Percentiles rank a stretch among this genome's conserved stretches.
Evolutionary conservation across 2,329 filamentous ascomycete genomes (phyloP).

Genomic region (Aspergillus sp.): DNA sequence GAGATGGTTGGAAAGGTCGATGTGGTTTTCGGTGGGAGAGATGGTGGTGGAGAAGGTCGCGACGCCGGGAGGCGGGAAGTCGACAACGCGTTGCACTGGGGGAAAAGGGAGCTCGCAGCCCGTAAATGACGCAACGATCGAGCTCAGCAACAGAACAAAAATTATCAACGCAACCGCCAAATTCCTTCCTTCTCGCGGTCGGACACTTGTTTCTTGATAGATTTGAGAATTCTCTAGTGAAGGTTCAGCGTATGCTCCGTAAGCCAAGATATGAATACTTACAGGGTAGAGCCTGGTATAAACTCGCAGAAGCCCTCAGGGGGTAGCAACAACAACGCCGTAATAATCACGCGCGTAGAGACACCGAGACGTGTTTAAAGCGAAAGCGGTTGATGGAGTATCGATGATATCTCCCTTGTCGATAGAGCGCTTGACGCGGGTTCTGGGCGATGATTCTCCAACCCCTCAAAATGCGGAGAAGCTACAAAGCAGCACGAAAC

Average conservation of each 20-base stretch:
- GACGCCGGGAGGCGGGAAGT: slow-evolving; percentile 29
- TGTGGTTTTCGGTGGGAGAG: slow-evolving; percentile 29
- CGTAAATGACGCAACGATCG: slow-evolving; percentile 25
- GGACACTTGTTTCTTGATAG: background rate
- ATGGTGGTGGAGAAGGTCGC: slow-evolving; percentile 29
- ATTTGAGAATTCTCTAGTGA: slow-evolving; percentile 2
- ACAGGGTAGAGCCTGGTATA: background rate
- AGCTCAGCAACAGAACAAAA: slow-evolving; percentile 15
- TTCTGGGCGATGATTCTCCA: slow-evolving; percentile 5
- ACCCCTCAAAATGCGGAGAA: slow-evolving; percentile 11
- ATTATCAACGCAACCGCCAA: slow-evolving; percentile 2
- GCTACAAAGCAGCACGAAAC: slow-evolving; percentile 3
- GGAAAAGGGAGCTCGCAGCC: slow-evolving; percentile 17
- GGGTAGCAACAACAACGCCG: background rate
- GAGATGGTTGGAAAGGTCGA: slow-evolving; percentile 21
- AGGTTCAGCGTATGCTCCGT: background rate
- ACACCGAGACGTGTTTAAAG: background rate
- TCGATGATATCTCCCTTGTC: background rate
- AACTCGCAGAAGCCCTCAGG: background rate
- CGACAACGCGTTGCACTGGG: slow-evolving; percentile 28
- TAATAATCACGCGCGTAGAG: background rate
- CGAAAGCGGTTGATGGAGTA: background rate
- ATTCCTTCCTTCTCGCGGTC: background rate
- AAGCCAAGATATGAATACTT: background rate
- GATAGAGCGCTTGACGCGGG: slow-evolving; percentile 8